Conservation (phyloP, 75 land plant genomes). For the Pinus albicaulis region DNA sequence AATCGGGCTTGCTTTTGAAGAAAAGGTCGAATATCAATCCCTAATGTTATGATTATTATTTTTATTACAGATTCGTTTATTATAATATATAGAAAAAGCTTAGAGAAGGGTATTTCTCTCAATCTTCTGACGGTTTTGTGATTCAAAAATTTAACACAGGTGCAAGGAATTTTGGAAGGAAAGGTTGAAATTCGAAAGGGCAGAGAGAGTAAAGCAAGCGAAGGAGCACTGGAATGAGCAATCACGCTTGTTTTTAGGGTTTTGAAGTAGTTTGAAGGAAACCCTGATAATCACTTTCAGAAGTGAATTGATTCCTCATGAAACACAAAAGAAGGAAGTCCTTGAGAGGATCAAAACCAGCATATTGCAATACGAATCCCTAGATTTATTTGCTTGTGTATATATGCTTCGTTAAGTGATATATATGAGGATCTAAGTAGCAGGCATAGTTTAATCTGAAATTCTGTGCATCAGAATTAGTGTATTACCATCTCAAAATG, state of each 20-base stretch:
- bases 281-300: too few species aligned
- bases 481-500: too few species aligned
- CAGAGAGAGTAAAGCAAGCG: slow-evolving; percentile 1
- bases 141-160: neutral
- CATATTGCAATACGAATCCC: too few species aligned
- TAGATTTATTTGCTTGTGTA: too few species aligned
- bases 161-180: slow-evolving; percentile 7
- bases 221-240: slow-evolving; percentile 12
- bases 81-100: neutral
- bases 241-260: slow-evolving; percentile 6
- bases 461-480: too few species aligned
- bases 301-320: too few species aligned
- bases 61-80: neutral
- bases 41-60: neutral
- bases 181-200: slow-evolving; percentile 4
- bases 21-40: slow-evolving; percentile 13
- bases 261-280: neutral
- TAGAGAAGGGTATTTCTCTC: too few species aligned
- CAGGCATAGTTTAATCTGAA: too few species aligned
- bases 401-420: too few species aligned
- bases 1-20: slow-evolving; percentile 51
- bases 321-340: too few species aligned
- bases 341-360: too few species aligned
- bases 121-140: neutral
- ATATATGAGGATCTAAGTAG: too few species aligned